Evolutionary conservation across 305 asterid genomes (phyloP), one percentile per base, ranked within the genome.

Genomic region (Fraxinus nigra): DNA sequence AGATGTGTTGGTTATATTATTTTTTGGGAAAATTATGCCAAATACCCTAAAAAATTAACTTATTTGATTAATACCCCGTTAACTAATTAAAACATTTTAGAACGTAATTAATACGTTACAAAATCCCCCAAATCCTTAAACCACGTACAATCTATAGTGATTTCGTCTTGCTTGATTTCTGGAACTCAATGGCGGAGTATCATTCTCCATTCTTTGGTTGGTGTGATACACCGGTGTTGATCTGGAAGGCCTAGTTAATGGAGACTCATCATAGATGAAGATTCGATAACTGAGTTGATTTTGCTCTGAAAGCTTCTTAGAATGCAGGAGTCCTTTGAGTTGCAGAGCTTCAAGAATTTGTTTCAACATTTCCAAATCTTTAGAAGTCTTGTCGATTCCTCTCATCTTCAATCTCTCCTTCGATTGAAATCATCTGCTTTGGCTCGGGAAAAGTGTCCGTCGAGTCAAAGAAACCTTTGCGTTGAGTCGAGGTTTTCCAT

Each of bases 261-360:
- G 93, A n/a, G 95, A 93, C 54, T 89, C 95, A 32, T 89, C 92
- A 86, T 88, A 91, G 18, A 94, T 90, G 16, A 93, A 86, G 85
- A 90, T 93, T n/a, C 89, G 89, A 83, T 86, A 85, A 72, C 85
- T 79, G 76, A 83, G 35, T 8, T 77, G 85, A 81, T 75, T 82
- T 37, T 81, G 90, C 83, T 90, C 93, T 0, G 87, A 72, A 34
- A 79, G 84, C 80, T 85, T 90, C 48, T 86, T 82, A 40, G 96
- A 90, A 82, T 91, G 97, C n/a, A 96, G 86, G 20, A 96, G 97
- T 5, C 98, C 99, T 82, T 93, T 96, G 63, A 96, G 97, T 85
- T 94, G 98, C 89, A 94, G 85, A 75, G 98, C 98, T 84, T 96
- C 98, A 30, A 96, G 95, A 80, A 95, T 93, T 83, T 96, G 98